These are phyloP conservation scores for Podospora pseudopauciseta DNA, from an alignment of 495 filamentous ascomycete species.

Conservation along the genomic window DNA sequence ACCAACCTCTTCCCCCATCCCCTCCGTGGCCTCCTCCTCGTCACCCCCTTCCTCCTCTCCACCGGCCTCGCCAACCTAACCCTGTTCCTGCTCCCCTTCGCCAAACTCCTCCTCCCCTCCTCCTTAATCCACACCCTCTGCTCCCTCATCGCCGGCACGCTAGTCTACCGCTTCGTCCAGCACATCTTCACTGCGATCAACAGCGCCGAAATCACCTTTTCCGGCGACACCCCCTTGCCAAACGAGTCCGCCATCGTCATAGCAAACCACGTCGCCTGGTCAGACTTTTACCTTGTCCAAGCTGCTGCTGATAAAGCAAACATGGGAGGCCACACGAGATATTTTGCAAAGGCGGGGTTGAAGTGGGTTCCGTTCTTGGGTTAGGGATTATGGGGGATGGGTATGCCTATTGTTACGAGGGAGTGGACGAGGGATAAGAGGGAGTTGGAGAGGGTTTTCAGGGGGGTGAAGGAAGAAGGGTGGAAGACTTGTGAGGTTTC, in stretches of 20 bases:
- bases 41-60: neutral
- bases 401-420: constrained; percentile 56
- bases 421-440: constrained; percentile 52
- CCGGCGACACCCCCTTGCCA: constrained; percentile 43
- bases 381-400: constrained; percentile 59
- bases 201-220: constrained; percentile 47
- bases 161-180: constrained; percentile 53
- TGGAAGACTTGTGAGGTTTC: constrained; percentile 53
- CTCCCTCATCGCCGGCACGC: constrained; percentile 44
- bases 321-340: constrained; percentile 56
- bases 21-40: constrained; percentile 12
- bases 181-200: constrained; percentile 49
- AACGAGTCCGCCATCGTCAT: constrained; percentile 55
- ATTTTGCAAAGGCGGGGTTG: constrained; percentile 56
- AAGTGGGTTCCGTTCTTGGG: constrained; percentile 55
- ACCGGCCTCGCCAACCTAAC: neutral
- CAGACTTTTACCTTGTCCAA: constrained; percentile 60
- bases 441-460: constrained; percentile 53
- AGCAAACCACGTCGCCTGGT: constrained; percentile 56
- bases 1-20: constrained; percentile 21
- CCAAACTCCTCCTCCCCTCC: neutral
- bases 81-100: neutral
- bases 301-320: constrained; percentile 47
- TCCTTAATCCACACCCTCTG: constrained; percentile 47
- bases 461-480: constrained; percentile 40